phyloP scores from a whole-genome alignment of 176 grass and related monocot genomes.

The Melocanna baccifera region DNA sequence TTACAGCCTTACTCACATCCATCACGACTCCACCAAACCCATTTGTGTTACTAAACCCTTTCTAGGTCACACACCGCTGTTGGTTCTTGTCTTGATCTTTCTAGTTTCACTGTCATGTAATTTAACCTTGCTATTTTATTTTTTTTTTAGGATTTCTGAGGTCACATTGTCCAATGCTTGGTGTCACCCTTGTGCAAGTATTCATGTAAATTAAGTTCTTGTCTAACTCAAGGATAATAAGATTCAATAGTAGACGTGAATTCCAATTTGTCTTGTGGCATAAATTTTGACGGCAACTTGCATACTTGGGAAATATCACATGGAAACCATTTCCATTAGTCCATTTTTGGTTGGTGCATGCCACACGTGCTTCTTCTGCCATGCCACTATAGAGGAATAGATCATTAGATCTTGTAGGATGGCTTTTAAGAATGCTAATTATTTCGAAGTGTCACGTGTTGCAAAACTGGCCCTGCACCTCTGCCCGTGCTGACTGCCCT shows the following conservation, averaged over 20 bases:
- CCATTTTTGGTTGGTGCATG: neutral
- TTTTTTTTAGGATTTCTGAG: conserved; percentile 17
- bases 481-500: too few relatives aligned
- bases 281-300: conserved; percentile 26
- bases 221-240: neutral
- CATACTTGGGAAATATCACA: neutral
- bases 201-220: conserved; percentile 1
- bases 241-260: conserved; percentile 13
- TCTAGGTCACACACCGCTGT: conserved; percentile 1
- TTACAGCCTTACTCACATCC: too few relatives aligned
- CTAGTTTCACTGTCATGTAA: neutral
- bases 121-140: neutral
- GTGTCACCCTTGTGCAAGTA: conserved; percentile 46
- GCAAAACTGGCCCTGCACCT: too few relatives aligned
- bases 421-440: too few relatives aligned
- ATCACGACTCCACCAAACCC: conserved; percentile 9
- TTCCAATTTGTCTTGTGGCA: conserved; percentile 20
- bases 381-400: neutral
- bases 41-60: neutral
- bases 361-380: neutral
- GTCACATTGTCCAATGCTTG: conserved; percentile 30
- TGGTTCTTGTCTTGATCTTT: conserved; percentile 17
- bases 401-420: conserved; percentile 10
- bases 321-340: neutral
- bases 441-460: too few relatives aligned